These are phyloP conservation scores for Podospora pseudocomata DNA, from an alignment of 495 filamentous ascomycete genomes.

Conservation along the genomic window DNA sequence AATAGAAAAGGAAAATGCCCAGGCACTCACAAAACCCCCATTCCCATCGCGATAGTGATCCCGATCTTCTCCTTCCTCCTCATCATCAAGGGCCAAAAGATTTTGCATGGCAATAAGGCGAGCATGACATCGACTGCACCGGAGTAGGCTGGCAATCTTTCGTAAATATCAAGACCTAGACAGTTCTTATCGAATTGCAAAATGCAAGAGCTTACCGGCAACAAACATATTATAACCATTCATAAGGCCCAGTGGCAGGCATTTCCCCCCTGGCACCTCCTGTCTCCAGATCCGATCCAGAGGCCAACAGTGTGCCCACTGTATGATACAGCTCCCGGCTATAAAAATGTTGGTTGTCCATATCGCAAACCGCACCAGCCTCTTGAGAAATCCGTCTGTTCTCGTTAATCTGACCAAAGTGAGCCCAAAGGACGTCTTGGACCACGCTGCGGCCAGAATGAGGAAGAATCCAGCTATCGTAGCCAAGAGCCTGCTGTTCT, in stretches of 20 bases:
- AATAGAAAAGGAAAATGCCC: background rate
- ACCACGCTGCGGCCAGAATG: slow-evolving; percentile 25
- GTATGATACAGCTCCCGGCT: slow-evolving; percentile 32
- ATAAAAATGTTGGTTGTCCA: slow-evolving; percentile 35
- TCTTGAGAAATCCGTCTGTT: slow-evolving; percentile 21
- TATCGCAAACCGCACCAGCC: slow-evolving; percentile 25
- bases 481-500: slow-evolving; percentile 15
- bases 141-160: slow-evolving; percentile 24
- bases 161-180: slow-evolving; percentile 1
- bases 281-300: background rate
- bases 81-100: slow-evolving; percentile 30
- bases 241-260: slow-evolving; percentile 8
- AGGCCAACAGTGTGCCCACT: slow-evolving; percentile 35
- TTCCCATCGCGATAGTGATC: slow-evolving; percentile 34
- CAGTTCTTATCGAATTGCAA: slow-evolving; percentile 14
- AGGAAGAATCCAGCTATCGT: slow-evolving; percentile 20
- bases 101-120: slow-evolving; percentile 29
- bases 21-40: slow-evolving; percentile 30
- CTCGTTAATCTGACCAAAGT: slow-evolving; percentile 34
- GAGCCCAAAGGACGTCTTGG: slow-evolving; percentile 35
- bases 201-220: slow-evolving; percentile 21
- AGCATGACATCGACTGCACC: slow-evolving; percentile 33
- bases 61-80: slow-evolving; percentile 32
- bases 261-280: background rate
- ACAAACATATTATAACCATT: slow-evolving; percentile 30